Conservation (phyloP, 164 flowering plant genomes). For the Hamamelis virginiana region DNA sequence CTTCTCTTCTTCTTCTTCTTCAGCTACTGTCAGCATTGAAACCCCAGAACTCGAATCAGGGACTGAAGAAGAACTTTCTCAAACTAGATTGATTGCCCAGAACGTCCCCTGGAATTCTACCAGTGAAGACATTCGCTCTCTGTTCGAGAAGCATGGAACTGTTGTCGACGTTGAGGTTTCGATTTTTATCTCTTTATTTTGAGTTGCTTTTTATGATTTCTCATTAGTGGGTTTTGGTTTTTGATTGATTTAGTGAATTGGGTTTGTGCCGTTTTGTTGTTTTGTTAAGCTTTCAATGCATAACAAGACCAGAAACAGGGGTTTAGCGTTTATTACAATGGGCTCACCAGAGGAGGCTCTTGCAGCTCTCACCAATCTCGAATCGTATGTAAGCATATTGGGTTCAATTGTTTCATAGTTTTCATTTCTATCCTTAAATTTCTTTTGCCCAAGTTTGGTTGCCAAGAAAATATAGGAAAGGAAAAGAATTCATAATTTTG, state of each 20-base stretch:
- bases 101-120: conserved; percentile 79
- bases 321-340: conserved; percentile 81
- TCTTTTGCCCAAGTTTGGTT: not conserved
- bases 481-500: too few relatives aligned
- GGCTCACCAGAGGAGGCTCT: conserved; percentile 76
- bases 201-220: not conserved
- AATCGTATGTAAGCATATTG: conserved; percentile 55
- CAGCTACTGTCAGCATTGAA: conserved; percentile 8
- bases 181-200: not conserved
- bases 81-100: conserved; percentile 61
- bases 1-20: conserved; percentile 20
- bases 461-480: not conserved
- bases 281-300: conserved; percentile 62
- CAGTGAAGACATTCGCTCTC: conserved; percentile 52
- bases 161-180: conserved; percentile 73
- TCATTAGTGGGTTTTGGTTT: not conserved
- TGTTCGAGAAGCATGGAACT: conserved; percentile 69
- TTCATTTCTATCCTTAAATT: not conserved
- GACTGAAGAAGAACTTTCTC: conserved; percentile 28
- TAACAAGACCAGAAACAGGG: conserved; percentile 65
- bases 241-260: conserved; percentile 11
- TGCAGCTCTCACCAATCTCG: conserved; percentile 60
- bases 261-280: conserved; percentile 15
- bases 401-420: not conserved
- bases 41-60: conserved; percentile 13